Conservation (phyloP, 2,329 filamentous ascomycete genomes). For the Arthrocladium fulminans region DNA sequence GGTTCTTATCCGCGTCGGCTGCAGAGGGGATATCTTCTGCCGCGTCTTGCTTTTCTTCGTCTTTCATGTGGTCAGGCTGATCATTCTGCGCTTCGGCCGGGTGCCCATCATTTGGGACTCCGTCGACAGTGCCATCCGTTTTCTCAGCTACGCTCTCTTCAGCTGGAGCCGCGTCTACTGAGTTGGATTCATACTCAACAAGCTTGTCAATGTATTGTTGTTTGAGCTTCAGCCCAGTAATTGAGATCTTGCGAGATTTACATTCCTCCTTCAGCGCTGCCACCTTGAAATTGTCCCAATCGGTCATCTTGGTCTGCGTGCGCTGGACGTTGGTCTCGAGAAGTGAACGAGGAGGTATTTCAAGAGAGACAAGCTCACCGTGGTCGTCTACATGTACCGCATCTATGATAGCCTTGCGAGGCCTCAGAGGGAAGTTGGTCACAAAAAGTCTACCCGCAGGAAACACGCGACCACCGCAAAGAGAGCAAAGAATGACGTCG, state of each 20-base stretch:
- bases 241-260: slow-evolving; percentile 60
- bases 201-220: slow-evolving; percentile 56
- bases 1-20: not conserved
- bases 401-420: too few species aligned
- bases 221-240: slow-evolving; percentile 62
- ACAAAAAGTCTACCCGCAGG: too few species aligned
- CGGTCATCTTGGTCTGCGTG: slow-evolving; percentile 34
- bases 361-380: not conserved
- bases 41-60: slow-evolving; percentile 11
- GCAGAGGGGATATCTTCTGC: not conserved
- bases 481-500: not conserved
- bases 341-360: not conserved
- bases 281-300: slow-evolving; percentile 58
- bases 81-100: slow-evolving; percentile 1
- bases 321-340: not conserved
- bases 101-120: slow-evolving; percentile 27
- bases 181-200: slow-evolving; percentile 28
- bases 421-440: too few species aligned
- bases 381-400: too few species aligned
- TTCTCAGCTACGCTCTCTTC: slow-evolving; percentile 6
- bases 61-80: too few species aligned
- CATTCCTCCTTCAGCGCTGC: slow-evolving; percentile 66
- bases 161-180: not conserved
- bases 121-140: slow-evolving; percentile 22
- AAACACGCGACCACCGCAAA: too few species aligned